Evolutionary conservation across 495 filamentous ascomycete genomes (phyloP).

Genomic region (Chaetomidium leptoderma): DNA sequence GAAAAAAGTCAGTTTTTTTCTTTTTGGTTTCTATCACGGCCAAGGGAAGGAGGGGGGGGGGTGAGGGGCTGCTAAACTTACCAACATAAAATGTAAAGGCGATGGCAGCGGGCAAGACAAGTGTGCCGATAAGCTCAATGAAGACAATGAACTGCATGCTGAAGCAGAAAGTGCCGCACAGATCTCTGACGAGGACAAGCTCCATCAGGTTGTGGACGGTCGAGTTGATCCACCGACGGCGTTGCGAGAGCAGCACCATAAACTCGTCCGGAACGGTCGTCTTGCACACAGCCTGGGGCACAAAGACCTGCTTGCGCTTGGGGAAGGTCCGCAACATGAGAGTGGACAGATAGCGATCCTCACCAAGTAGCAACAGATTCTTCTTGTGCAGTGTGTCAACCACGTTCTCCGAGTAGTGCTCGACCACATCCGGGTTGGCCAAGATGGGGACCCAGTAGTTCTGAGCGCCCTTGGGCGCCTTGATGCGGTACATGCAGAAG

Average conservation of each 20-base stretch:
- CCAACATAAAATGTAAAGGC: slow-evolving; percentile 94
- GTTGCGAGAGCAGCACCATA: slow-evolving; percentile 85
- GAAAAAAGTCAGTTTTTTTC: slow-evolving; percentile 17
- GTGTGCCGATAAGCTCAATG: slow-evolving; percentile 89
- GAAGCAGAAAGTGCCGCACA: slow-evolving; percentile 99
- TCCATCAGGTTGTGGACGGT: slow-evolving; percentile 99
- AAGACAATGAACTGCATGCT: slow-evolving; percentile 99
- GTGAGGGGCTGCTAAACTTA: slow-evolving; percentile 48
- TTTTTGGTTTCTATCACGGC: neutral
- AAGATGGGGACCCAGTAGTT: slow-evolving; percentile 99
- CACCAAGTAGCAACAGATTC: slow-evolving; percentile 90
- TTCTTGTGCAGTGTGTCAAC: slow-evolving; percentile 99
- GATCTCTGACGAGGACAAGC: slow-evolving; percentile 87
- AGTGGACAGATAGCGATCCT: slow-evolving; percentile 95
- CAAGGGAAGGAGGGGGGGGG: neutral
- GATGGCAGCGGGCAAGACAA: slow-evolving; percentile 93
- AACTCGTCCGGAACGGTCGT: slow-evolving; percentile 94
- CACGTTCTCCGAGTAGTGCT: slow-evolving; percentile 98
- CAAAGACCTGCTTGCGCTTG: slow-evolving; percentile 97
- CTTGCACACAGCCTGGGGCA: slow-evolving; percentile 98
- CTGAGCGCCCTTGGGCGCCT: slow-evolving; percentile 94
- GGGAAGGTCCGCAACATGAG: slow-evolving; percentile 99
- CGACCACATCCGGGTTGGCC: slow-evolving; percentile 96
- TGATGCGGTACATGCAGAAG: slow-evolving; percentile 99
- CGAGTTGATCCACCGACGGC: slow-evolving; percentile 98